Base-by-base conservation (phyloP, 371 early-diverging fungal species). In the Rhizomucor pusillus region DNA sequence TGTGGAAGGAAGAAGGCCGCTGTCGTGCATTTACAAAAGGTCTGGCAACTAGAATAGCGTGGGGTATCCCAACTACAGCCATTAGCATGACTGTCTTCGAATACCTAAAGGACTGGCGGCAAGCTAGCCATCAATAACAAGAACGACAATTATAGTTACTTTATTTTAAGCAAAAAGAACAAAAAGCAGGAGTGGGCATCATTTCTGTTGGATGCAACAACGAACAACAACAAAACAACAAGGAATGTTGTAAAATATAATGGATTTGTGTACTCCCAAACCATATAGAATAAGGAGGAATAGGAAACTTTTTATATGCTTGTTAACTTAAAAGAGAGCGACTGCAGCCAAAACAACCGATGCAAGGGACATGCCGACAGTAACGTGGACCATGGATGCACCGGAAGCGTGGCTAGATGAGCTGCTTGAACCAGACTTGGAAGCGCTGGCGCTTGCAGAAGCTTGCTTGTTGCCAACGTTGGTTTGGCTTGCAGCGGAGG, bases 41-140 rank as follows among this genome's bases (percentile, higher is more conserved):
- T 1, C 63, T 88, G 57, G 66, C 67, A 0, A 87, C 89, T 10
- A 67, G 90, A 37, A 74, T 89, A 20, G 53, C 84, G 20, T 90
- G 89, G 87, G 81, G 86, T 34, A 75, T 85, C 12, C 93, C 93
- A 16, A 71, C 75, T 36, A 77, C 82, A 14, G 79, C 89, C 4
- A 81, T 91, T 43, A 80, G 83, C 47, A 87, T 91, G 86, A 84
- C 88, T 0, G 65, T 87, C 16, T 93, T 85, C 65, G 93, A 93
- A 60, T 57, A 79, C 35, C 58, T 92, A 37, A 91, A 90, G 63
- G 73, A 71, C 39, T 64, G 49, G 49, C 55, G 52, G n/a, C 34
- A 39, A 9, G 36, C 19, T 25, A 16, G 49, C 18, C 23, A 51
- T 24, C 19, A 46, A n/a, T 12, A 19, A 18, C 20, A 29, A 29